These are phyloP conservation scores for Phytophthora ohioensis DNA, from an alignment of 352 stramenopile species.

Conservation along the genomic window DNA sequence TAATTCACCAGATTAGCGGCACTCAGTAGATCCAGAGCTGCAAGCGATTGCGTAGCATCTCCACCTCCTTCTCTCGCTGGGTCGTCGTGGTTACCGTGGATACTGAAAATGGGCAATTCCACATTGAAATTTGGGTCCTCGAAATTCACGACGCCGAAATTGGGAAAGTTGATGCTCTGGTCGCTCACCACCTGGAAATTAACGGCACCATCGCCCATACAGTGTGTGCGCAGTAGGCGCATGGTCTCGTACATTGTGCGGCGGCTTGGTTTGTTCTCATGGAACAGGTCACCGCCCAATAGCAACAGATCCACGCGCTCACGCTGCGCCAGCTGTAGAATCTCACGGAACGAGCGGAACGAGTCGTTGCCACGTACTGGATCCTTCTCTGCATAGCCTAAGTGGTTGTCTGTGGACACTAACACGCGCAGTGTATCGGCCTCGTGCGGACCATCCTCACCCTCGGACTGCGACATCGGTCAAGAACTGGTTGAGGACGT, in stretches of 20 bases:
- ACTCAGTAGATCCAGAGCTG: slow-evolving; percentile 96
- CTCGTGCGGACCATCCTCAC: slow-evolving; percentile 22
- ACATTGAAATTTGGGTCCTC: slow-evolving; percentile 96
- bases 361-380: slow-evolving; percentile 95
- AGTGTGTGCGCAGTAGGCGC: slow-evolving; percentile 95
- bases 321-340: slow-evolving; percentile 72
- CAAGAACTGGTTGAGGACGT: background rate
- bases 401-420: slow-evolving; percentile 99
- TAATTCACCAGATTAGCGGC: slow-evolving; percentile 99
- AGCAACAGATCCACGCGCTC: slow-evolving; percentile 93
- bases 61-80: slow-evolving; percentile 92
- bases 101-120: slow-evolving; percentile 97
- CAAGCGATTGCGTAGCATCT: slow-evolving; percentile 79
- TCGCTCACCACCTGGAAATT: slow-evolving; percentile 92
- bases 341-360: slow-evolving; percentile 91
- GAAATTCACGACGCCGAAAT: slow-evolving; percentile 96
- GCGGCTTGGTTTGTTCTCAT: slow-evolving; percentile 99
- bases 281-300: slow-evolving; percentile 98
- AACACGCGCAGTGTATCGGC: slow-evolving; percentile 88
- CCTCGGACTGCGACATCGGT: slow-evolving; percentile 22
- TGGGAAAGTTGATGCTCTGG: slow-evolving; percentile 91
- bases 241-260: slow-evolving; percentile 97
- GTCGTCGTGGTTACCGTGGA: slow-evolving; percentile 99
- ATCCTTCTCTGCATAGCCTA: slow-evolving; percentile 97
- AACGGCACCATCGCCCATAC: slow-evolving; percentile 90